Percentiles rank a stretch among this genome's conserved stretches.
These are phyloP conservation scores for apple (Malus domestica) DNA, from an alignment of 306 rosid genomes.

Conservation along the genomic window DNA sequence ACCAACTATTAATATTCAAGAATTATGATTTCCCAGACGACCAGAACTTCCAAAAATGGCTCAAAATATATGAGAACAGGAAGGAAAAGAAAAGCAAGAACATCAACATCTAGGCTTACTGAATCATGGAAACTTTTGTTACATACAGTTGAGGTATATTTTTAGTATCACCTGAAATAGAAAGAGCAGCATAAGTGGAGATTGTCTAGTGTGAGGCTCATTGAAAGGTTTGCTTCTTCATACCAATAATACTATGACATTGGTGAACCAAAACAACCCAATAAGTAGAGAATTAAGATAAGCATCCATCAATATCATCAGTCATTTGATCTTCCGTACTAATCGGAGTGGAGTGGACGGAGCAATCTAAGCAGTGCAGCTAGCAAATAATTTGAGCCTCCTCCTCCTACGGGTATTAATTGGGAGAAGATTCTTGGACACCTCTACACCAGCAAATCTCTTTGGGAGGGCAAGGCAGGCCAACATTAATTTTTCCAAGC, in stretches of 20 bases:
- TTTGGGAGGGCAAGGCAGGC: conserved; percentile 31
- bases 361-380: conserved; percentile 40
- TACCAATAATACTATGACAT: conserved; percentile 29
- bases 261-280: not conserved
- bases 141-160: not conserved
- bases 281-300: not conserved
- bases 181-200: conserved; percentile 36
- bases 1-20: not conserved
- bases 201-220: conserved; percentile 43
- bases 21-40: not conserved
- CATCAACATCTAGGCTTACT: not conserved
- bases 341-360: conserved; percentile 21
- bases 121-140: not conserved
- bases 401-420: conserved; percentile 18
- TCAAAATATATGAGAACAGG: not conserved
- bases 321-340: conserved; percentile 11
- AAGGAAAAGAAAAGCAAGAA: not conserved
- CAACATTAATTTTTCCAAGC: conserved; percentile 17
- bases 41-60: not conserved
- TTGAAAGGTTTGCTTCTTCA: conserved; percentile 46
- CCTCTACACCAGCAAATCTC: conserved; percentile 47
- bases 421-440: conserved; percentile 44
- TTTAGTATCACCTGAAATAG: conserved; percentile 39
- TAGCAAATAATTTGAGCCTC: not conserved
- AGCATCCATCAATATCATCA: not conserved